phyloP scores from a whole-genome alignment of 2,329 filamentous ascomycete species.

The Colletotrichum tamarilloi region DNA sequence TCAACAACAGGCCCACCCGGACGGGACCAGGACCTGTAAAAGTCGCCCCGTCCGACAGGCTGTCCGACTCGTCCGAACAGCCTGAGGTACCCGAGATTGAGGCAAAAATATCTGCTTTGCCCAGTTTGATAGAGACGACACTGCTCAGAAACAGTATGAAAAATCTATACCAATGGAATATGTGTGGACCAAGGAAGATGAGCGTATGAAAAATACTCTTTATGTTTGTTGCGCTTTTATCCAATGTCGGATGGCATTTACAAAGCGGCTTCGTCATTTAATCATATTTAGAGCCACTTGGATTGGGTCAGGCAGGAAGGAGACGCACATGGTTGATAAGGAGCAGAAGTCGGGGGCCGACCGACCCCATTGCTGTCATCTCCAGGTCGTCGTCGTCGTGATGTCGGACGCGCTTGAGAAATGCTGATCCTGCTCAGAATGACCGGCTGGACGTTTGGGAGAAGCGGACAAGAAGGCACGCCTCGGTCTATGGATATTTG shows the following conservation, averaged over 20 bases:
- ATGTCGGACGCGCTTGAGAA: background rate
- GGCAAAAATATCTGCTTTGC: constrained; percentile 18
- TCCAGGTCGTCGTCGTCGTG: constrained; percentile 3
- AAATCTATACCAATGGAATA: too few species aligned
- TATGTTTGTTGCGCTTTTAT: background rate
- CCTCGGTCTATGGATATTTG: background rate
- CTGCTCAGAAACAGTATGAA: too few species aligned
- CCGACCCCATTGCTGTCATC: background rate
- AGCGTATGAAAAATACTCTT: background rate
- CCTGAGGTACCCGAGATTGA: background rate
- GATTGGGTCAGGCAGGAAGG: background rate
- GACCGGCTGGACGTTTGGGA: background rate
- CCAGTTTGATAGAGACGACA: background rate
- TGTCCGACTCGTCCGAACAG: constrained; percentile 32
- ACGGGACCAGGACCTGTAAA: constrained; percentile 30
- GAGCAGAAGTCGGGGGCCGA: background rate
- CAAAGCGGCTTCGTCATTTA: background rate
- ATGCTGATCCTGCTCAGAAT: background rate
- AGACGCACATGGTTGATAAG: background rate
- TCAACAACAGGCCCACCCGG: constrained; percentile 23
- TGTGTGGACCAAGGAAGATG: background rate
- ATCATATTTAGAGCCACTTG: background rate
- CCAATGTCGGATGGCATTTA: background rate
- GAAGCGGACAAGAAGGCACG: constrained; percentile 15
- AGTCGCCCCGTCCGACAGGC: constrained; percentile 30